A percentile compares a stretch with the other conserved stretches of the same genome.
Evolutionary conservation across 768 basidiomycete genomes (phyloP).

Genomic region (Trametes cingulata): DNA sequence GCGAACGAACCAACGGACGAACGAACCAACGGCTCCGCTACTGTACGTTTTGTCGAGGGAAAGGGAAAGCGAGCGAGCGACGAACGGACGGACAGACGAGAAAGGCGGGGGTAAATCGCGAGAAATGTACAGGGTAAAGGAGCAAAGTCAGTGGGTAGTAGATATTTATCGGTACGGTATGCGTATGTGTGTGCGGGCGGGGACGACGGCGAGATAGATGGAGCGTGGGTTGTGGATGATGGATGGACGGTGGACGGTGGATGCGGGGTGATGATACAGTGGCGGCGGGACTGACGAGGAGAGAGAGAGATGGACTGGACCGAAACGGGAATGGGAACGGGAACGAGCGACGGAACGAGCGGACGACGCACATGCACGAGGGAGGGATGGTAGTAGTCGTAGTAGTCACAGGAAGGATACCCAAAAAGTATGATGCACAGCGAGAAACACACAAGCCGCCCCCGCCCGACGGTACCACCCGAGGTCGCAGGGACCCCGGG

Average conservation of each 20-base stretch:
- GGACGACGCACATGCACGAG: slow-evolving; percentile 11
- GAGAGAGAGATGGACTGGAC: background rate
- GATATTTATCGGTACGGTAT: slow-evolving; percentile 22
- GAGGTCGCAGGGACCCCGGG: background rate
- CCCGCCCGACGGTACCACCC: background rate
- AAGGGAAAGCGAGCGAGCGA: background rate
- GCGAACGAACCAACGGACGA: background rate
- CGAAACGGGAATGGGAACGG: too few relatives aligned
- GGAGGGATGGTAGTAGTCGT: background rate
- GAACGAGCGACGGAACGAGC: slow-evolving; percentile 18
- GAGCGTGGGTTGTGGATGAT: slow-evolving; percentile 11
- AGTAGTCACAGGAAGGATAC: background rate
- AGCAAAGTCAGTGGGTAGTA: slow-evolving; percentile 12
- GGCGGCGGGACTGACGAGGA: background rate
- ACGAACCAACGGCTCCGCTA: background rate
- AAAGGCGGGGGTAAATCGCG: background rate
- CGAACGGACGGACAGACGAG: background rate
- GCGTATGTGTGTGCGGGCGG: background rate
- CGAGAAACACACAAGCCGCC: slow-evolving; percentile 4
- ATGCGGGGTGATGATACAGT: slow-evolving; percentile 16
- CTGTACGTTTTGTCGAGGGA: background rate
- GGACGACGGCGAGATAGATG: slow-evolving; percentile 8
- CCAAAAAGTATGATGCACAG: slow-evolving; percentile 2
- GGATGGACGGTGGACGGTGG: background rate
- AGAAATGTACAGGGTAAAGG: slow-evolving; percentile 19